Conservation (phyloP, 208 protist species). For the Trichomonas gallinae region DNA sequence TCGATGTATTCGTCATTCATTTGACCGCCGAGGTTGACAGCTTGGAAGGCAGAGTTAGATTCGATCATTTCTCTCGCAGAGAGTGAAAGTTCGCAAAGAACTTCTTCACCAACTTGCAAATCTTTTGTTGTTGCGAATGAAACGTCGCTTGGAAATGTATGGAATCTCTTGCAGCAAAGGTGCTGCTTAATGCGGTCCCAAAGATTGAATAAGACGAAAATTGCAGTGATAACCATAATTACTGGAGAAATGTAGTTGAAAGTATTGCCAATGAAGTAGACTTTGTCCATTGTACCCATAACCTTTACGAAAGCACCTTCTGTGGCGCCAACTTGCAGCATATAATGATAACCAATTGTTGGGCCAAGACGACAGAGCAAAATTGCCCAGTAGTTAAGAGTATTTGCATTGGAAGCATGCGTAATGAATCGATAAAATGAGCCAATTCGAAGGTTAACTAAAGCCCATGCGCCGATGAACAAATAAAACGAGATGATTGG, state of each 20-base stretch:
- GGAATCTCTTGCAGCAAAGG: not conserved
- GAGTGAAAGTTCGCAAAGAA: not conserved
- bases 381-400: not conserved
- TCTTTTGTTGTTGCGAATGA: not conserved
- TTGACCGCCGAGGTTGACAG: not conserved
- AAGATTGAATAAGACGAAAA: not conserved
- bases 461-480: not conserved
- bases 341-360: constrained; percentile 9
- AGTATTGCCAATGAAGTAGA: not conserved
- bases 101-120: not conserved
- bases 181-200: not conserved
- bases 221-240: not conserved
- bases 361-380: not conserved
- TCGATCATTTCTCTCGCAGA: not conserved
- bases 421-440: not conserved
- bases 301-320: not conserved
- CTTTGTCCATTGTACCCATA: not conserved
- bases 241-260: not conserved
- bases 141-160: not conserved
- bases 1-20: not conserved
- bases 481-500: not conserved
- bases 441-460: not conserved
- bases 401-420: not conserved
- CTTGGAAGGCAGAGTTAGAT: not conserved
- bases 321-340: not conserved